Conservation (phyloP, 192 early-diverging fungal species). For the Rhizophagus clarus region DNA sequence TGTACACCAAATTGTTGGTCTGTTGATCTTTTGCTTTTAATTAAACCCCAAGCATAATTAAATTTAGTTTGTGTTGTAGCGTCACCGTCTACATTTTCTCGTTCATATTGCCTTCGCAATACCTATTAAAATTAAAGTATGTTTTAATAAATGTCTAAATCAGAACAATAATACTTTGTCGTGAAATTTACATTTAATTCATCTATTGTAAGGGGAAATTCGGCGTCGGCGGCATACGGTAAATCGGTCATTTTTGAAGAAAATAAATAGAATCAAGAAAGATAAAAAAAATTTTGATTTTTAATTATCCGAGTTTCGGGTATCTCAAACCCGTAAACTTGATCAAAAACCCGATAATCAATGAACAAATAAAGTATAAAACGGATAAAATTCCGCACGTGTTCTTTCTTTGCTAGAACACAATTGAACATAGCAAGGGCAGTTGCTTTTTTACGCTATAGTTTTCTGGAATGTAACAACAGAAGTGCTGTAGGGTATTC, state of each 20-base stretch:
- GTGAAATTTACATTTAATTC: constrained; percentile 24
- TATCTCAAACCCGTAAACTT: no score
- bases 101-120: constrained; percentile 69
- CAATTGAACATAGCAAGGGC: no score
- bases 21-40: constrained; percentile 64
- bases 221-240: constrained; percentile 28
- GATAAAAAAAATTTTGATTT: no score
- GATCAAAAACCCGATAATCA: no score
- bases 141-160: not conserved
- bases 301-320: no score
- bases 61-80: constrained; percentile 89
- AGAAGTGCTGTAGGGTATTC: no score
- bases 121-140: constrained; percentile 43
- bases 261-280: no score
- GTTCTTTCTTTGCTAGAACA: no score
- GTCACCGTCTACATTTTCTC: constrained; percentile 55
- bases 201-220: not conserved
- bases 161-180: not conserved
- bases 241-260: not conserved
- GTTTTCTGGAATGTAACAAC: no score
- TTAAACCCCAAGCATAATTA: constrained; percentile 95
- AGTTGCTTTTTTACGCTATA: no score
- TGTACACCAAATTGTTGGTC: constrained; percentile 78
- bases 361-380: no score
- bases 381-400: no score